Conservation (phyloP, 441 rosid species). For the Oxalis stricta region DNA sequence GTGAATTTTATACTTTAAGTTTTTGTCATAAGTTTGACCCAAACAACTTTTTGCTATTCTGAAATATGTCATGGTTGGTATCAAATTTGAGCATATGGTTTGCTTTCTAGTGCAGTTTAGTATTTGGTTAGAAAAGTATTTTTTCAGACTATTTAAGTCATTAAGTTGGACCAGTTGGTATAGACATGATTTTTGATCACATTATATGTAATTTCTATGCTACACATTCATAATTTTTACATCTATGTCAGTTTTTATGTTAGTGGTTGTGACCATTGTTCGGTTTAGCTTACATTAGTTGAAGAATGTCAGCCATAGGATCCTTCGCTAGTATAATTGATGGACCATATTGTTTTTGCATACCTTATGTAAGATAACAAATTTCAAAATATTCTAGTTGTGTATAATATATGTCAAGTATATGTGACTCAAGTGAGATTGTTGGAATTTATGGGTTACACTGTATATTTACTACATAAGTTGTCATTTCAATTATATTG, state of each 20-base stretch:
- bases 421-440: background rate
- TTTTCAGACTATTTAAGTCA: background rate
- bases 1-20: no score
- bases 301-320: background rate
- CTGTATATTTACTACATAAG: no score
- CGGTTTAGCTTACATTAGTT: background rate
- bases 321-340: no score
- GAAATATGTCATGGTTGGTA: no score
- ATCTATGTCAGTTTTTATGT: background rate
- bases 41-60: no score
- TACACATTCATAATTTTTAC: no score
- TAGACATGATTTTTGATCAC: background rate
- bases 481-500: no score
- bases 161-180: background rate
- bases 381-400: background rate
- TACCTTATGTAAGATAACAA: background rate
- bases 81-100: no score
- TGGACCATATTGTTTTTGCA: background rate
- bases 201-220: no score
- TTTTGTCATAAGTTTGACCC: no score
- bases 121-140: background rate
- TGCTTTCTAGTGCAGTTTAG: background rate
- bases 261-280: background rate
- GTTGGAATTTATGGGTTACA: background rate
- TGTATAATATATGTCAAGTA: background rate